Percentiles rank a stretch among this genome's conserved stretches.
phyloP scores from a whole-genome alignment of 768 basidiomycete species.

The Tulasnella sp. region DNA sequence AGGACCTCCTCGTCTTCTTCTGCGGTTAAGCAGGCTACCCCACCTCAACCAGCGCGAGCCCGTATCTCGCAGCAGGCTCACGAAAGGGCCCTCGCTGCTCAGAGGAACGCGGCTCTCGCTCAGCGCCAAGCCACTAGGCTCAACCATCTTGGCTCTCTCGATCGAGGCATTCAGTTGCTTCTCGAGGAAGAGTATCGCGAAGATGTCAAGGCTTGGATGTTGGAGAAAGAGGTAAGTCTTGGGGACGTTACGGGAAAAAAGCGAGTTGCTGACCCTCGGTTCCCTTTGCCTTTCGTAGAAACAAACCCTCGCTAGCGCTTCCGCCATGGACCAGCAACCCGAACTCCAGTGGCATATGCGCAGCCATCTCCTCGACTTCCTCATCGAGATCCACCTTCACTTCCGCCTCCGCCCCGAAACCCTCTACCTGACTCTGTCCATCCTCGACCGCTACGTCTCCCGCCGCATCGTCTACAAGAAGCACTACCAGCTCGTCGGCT shows the following conservation, averaged over 20 bases:
- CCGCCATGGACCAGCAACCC: slow-evolving; percentile 98
- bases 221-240: slow-evolving; percentile 85
- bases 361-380: slow-evolving; percentile 95
- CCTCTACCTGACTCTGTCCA: slow-evolving; percentile 96
- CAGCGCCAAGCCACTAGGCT: slow-evolving; percentile 24
- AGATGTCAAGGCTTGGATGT: slow-evolving; percentile 92
- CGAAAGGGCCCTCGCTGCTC: slow-evolving; percentile 28
- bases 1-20: neutral
- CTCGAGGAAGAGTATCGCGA: slow-evolving; percentile 94
- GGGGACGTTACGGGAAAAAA: neutral
- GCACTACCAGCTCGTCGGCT: slow-evolving; percentile 98
- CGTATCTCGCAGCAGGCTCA: slow-evolving; percentile 12
- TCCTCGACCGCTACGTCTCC: slow-evolving; percentile 98
- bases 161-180: slow-evolving; percentile 64
- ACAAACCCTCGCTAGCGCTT: slow-evolving; percentile 82
- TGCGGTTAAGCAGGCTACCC: slow-evolving; percentile 15
- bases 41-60: slow-evolving; percentile 22
- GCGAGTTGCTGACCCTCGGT: slow-evolving; percentile 27
- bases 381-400: slow-evolving; percentile 97
- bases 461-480: slow-evolving; percentile 98
- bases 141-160: slow-evolving; percentile 45
- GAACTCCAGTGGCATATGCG: slow-evolving; percentile 99
- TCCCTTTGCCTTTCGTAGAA: slow-evolving; percentile 46
- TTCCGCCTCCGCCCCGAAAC: slow-evolving; percentile 98
- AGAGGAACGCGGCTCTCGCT: slow-evolving; percentile 26